A percentile compares a stretch with the other conserved stretches of the same genome.
These are phyloP conservation scores for Dillenia turbinata DNA, from an alignment of 164 flowering plant species.

Conservation along the genomic window DNA sequence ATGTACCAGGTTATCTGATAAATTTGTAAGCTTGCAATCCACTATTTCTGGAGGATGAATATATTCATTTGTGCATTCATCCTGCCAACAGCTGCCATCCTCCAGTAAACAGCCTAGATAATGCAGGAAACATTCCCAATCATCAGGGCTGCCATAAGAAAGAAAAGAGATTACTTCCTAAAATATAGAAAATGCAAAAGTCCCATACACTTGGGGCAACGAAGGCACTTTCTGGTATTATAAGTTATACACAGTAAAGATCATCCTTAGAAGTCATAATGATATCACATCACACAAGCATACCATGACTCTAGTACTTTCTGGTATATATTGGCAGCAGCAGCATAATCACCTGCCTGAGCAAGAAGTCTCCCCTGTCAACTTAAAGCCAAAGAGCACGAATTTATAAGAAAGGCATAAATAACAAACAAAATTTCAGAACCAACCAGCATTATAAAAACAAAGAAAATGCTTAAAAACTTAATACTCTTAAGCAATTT, in stretches of 20 bases:
- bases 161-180: constrained; percentile 3
- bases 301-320: constrained; percentile 74
- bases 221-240: not conserved
- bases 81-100: constrained; percentile 57
- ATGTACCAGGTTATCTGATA: constrained; percentile 67
- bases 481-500: too few relatives aligned
- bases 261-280: too few relatives aligned
- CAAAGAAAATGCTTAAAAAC: too few relatives aligned
- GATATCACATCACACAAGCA: constrained; percentile 5
- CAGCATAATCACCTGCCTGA: constrained; percentile 69
- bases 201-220: not conserved
- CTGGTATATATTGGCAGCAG: constrained; percentile 62
- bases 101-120: constrained; percentile 84
- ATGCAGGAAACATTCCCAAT: constrained; percentile 86
- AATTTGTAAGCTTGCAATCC: constrained; percentile 40
- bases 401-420: constrained; percentile 27
- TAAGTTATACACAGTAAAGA: too few relatives aligned
- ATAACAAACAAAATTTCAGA: too few relatives aligned
- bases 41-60: constrained; percentile 30
- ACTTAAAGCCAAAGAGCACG: constrained; percentile 71
- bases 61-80: constrained; percentile 18
- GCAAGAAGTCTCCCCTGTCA: constrained; percentile 99
- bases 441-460: too few relatives aligned
- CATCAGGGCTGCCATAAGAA: constrained; percentile 78
- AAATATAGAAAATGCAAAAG: too few relatives aligned